Evolutionary conservation across 1,284 basidiomycete genomes (phyloP).

Genomic region (Ceratobasidium sp.): DNA sequence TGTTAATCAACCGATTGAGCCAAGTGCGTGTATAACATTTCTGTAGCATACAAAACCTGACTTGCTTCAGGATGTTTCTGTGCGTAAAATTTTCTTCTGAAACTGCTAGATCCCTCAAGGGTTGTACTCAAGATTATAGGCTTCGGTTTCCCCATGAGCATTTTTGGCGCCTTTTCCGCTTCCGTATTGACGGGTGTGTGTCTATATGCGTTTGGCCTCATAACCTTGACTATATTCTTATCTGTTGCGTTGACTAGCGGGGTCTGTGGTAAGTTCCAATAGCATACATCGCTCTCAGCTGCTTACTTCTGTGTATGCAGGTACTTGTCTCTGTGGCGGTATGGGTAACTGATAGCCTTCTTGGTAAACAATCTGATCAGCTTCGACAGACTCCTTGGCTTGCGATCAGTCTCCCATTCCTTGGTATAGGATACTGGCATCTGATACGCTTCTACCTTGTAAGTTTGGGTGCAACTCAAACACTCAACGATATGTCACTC

Average conservation of each 20-base stretch:
- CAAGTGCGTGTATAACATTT: conserved; percentile 1
- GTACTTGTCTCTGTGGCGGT: conserved; percentile 4
- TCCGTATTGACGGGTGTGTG: neutral
- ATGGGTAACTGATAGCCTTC: neutral
- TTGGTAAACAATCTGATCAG: no score
- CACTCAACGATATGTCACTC: neutral
- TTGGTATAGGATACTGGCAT: conserved; percentile 19
- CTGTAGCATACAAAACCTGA: neutral
- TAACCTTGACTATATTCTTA: no score
- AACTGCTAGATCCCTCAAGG: no score
- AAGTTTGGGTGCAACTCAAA: conserved; percentile 29
- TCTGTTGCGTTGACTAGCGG: no score
- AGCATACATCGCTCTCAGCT: no score
- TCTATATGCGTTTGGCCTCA: no score
- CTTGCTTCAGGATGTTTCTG: neutral
- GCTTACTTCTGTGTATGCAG: neutral
- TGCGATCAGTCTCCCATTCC: conserved; percentile 23
- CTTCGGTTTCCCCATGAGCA: neutral
- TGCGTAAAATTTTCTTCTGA: neutral
- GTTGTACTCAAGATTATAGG: neutral
- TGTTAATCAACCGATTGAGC: conserved; percentile 39
- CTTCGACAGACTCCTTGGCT: conserved; percentile 40
- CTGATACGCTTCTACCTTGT: conserved; percentile 42
- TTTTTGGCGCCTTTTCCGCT: neutral
- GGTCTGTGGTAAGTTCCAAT: no score